phyloP scores from a whole-genome alignment of 371 early-diverging fungal species.

The Batkoa obscura region DNA sequence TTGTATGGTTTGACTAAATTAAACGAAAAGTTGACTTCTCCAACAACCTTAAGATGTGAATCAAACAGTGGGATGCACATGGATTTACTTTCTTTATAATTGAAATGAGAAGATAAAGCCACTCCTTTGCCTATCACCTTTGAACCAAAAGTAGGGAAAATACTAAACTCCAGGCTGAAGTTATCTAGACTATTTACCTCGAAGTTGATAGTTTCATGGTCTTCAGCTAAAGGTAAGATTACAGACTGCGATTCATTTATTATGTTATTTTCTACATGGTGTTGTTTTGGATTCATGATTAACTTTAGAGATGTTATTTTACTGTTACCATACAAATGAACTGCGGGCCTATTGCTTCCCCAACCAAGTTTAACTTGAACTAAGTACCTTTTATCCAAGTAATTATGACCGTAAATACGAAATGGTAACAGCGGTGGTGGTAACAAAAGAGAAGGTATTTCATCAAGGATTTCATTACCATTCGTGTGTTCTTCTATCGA shows the following conservation, averaged over 20 bases:
- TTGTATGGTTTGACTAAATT: slow-evolving; percentile 69
- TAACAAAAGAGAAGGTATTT: slow-evolving; percentile 63
- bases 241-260: slow-evolving; percentile 57
- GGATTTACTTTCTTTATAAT: slow-evolving; percentile 21
- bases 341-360: slow-evolving; percentile 19
- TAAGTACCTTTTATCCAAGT: slow-evolving; percentile 65
- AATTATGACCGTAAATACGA: slow-evolving; percentile 89
- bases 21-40: slow-evolving; percentile 67
- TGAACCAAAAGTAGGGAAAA: slow-evolving; percentile 87
- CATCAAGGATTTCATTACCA: slow-evolving; percentile 26
- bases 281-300: slow-evolving; percentile 43
- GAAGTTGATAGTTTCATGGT: slow-evolving; percentile 58
- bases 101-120: slow-evolving; percentile 50
- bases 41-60: slow-evolving; percentile 68
- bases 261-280: background rate
- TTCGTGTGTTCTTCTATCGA: slow-evolving; percentile 8
- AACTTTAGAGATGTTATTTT: slow-evolving; percentile 40
- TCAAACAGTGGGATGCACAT: slow-evolving; percentile 58
- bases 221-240: slow-evolving; percentile 71
- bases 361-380: slow-evolving; percentile 46
- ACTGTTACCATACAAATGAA: slow-evolving; percentile 40
- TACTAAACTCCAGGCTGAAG: slow-evolving; percentile 71
- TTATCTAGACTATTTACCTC: slow-evolving; percentile 52
- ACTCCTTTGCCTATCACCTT: slow-evolving; percentile 78
- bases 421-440: slow-evolving; percentile 95